phyloP scores from a whole-genome alignment of 139 green algal genomes.

The Coelastrella sp. region DNA sequence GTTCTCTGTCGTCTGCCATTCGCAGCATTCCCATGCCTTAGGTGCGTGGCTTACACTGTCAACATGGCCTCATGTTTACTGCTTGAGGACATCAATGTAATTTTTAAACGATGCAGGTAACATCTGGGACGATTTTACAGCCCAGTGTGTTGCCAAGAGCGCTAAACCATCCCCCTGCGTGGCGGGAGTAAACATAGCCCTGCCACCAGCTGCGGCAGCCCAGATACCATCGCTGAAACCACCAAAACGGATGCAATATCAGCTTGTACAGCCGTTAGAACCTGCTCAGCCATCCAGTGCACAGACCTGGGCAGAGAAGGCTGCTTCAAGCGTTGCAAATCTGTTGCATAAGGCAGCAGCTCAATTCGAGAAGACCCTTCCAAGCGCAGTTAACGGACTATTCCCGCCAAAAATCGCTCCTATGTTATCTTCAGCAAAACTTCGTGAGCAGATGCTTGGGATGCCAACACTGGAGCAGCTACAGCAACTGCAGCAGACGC shows the following conservation, averaged over 20 bases:
- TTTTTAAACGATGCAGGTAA: not conserved
- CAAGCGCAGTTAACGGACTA: not conserved
- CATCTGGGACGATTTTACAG: not conserved
- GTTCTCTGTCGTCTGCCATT: no score
- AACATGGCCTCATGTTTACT: no score
- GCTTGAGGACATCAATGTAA: not conserved
- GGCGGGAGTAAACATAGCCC: not conserved
- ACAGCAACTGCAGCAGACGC: slow-evolving; percentile 17
- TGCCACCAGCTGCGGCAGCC: not conserved
- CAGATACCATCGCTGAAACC: not conserved
- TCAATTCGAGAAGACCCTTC: not conserved
- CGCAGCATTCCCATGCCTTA: no score
- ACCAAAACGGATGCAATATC: no score
- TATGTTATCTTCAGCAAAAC: not conserved
- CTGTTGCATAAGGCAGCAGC: no score
- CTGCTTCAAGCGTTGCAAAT: no score
- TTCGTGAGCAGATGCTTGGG: not conserved
- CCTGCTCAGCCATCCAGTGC: not conserved
- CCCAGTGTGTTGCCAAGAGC: not conserved
- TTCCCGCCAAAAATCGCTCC: not conserved
- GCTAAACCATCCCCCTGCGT: not conserved
- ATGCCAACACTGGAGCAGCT: not conserved
- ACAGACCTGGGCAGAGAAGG: no score
- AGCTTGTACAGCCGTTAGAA: no score
- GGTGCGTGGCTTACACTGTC: no score